Conservation (phyloP, 805 yeast genomes). For the Kluyveromyces dobzhanskii region DNA sequence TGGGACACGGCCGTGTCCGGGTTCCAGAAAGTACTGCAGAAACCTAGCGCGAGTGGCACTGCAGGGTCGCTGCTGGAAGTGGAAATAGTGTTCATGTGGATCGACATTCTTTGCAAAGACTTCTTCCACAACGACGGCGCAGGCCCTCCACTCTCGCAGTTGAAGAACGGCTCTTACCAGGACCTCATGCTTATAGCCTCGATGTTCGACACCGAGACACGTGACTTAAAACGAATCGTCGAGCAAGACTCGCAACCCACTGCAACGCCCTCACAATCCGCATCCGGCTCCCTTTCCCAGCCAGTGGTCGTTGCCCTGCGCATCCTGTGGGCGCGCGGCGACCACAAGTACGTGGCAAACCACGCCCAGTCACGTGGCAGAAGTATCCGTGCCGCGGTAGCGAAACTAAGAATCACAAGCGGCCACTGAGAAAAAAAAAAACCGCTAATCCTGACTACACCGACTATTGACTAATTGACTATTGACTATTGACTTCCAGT, state of each 20-base stretch:
- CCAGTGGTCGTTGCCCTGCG: not conserved
- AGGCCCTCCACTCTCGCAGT: constrained; percentile 62
- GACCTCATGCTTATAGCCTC: constrained; percentile 54
- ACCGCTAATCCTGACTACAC: too few species aligned
- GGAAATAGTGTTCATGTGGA: constrained; percentile 65
- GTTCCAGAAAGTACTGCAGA: not conserved
- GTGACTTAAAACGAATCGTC: not conserved
- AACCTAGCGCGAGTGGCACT: constrained; percentile 25
- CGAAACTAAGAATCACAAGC: not conserved
- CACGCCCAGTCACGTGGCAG: not conserved
- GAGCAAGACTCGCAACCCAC: not conserved
- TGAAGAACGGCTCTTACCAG: constrained; percentile 58
- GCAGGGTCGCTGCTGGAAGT: constrained; percentile 40
- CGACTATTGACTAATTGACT: not conserved
- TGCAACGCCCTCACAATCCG: not conserved
- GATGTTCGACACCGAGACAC: constrained; percentile 45
- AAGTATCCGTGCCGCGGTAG: not conserved
- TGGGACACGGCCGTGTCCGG: constrained; percentile 2
- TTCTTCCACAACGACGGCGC: constrained; percentile 77
- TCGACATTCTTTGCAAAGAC: constrained; percentile 52
- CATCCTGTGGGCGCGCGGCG: constrained; percentile 3
- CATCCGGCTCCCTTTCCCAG: too few species aligned
- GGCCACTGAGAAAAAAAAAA: too few species aligned
- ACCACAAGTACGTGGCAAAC: not conserved
- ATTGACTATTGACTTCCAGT: too few species aligned